Conservation (phyloP, 768 basidiomycete genomes). For the Tubosaeta sp. region DNA sequence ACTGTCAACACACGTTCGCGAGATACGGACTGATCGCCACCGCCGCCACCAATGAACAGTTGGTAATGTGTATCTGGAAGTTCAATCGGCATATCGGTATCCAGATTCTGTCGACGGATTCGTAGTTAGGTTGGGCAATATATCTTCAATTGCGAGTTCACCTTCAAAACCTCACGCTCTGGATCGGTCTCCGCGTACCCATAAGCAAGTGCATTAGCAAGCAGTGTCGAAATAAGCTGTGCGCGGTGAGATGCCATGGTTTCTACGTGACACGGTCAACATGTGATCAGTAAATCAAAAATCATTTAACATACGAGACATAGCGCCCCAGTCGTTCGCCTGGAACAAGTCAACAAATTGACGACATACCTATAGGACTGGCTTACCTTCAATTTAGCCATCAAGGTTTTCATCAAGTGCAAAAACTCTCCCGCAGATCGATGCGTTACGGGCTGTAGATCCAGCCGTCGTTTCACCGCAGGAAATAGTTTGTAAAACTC, state of each 20-base stretch:
- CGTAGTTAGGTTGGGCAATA: not conserved
- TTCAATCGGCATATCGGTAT: slow-evolving; percentile 42
- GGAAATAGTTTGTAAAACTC: slow-evolving; percentile 58
- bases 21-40: slow-evolving; percentile 13
- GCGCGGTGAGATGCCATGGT: slow-evolving; percentile 47
- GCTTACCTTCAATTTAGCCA: slow-evolving; percentile 63
- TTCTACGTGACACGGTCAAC: slow-evolving; percentile 29
- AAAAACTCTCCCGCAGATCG: slow-evolving; percentile 50
- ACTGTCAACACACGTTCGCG: slow-evolving; percentile 12
- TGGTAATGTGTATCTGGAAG: slow-evolving; percentile 33
- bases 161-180: slow-evolving; percentile 48
- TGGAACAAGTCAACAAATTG: slow-evolving; percentile 15
- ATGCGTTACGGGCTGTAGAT: slow-evolving; percentile 48
- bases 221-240: slow-evolving; percentile 37
- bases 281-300: not conserved
- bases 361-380: not conserved
- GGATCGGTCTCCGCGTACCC: slow-evolving; percentile 46
- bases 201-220: slow-evolving; percentile 45
- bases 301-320: slow-evolving; percentile 45
- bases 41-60: slow-evolving; percentile 31
- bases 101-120: slow-evolving; percentile 41
- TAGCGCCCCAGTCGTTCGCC: slow-evolving; percentile 63
- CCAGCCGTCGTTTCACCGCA: slow-evolving; percentile 42
- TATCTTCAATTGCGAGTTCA: slow-evolving; percentile 8
- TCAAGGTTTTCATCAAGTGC: slow-evolving; percentile 54